phyloP scores from a whole-genome alignment of 2,329 filamentous ascomycete genomes.

The Fusarium clavum region DNA sequence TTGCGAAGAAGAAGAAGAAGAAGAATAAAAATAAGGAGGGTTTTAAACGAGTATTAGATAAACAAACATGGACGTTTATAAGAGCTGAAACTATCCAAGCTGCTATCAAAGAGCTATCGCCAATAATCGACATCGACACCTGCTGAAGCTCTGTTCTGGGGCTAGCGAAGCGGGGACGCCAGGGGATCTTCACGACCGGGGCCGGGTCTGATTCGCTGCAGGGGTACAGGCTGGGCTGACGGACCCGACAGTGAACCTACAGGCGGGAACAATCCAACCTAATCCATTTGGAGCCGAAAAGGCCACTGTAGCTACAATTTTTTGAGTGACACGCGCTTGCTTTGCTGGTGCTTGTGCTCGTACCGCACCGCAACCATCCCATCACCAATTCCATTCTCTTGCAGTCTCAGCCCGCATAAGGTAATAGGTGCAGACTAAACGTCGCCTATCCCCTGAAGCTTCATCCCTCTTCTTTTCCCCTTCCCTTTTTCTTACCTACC shows the following conservation, averaged over 20 bases:
- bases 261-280: constrained; percentile 9
- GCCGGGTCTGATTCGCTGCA: constrained; percentile 41
- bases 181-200: constrained; percentile 38
- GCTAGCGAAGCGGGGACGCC: constrained; percentile 29
- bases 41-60: background rate
- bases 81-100: constrained; percentile 27
- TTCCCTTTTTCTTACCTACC: constrained; percentile 27
- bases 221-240: constrained; percentile 26
- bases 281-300: constrained; percentile 42
- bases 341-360: background rate
- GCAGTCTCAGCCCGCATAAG: constrained; percentile 31
- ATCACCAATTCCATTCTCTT: constrained; percentile 35
- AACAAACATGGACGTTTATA: constrained; percentile 10
- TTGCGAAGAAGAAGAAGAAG: background rate
- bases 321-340: constrained; percentile 34
- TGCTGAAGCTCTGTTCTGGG: constrained; percentile 35
- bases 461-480: constrained; percentile 33
- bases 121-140: constrained; percentile 16
- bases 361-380: constrained; percentile 29
- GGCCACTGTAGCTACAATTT: constrained; percentile 57
- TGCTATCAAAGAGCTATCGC: constrained; percentile 21
- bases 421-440: constrained; percentile 26
- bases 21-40: background rate
- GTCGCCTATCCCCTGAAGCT: constrained; percentile 43
- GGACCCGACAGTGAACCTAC: constrained; percentile 1